Percentiles rank a stretch among this genome's conserved stretches.
Evolutionary conservation across 179 eudicot genomes (phyloP).

Genomic region (Sideroxylon spinosum): DNA sequence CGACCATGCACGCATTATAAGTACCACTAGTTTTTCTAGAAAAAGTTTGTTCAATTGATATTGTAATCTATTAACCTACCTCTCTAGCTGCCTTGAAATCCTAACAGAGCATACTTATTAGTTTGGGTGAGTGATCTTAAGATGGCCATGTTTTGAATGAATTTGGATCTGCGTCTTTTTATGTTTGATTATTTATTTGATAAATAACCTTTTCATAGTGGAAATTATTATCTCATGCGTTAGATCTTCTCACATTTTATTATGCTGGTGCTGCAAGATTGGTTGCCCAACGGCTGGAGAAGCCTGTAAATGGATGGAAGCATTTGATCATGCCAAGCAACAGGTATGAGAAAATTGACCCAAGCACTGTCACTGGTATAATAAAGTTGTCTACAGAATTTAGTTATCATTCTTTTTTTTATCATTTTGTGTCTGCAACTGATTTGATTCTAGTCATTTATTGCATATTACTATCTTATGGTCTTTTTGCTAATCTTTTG

Average conservation of each 20-base stretch:
- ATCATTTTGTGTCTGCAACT: background rate
- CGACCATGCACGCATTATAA: no score
- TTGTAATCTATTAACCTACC: background rate
- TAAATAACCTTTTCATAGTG: background rate
- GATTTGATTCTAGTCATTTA: no score
- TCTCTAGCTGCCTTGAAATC: conserved; percentile 9
- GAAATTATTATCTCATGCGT: conserved; percentile 3
- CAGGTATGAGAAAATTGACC: conserved; percentile 42
- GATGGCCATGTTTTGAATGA: background rate
- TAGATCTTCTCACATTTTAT: background rate
- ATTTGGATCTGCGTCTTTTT: background rate
- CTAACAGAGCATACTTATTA: background rate
- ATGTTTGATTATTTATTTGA: background rate
- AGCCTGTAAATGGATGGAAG: conserved; percentile 84
- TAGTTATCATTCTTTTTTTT: background rate
- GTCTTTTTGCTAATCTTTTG: background rate
- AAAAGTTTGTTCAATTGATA: background rate
- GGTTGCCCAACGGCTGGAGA: conserved; percentile 92
- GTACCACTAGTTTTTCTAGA: no score
- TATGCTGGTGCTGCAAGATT: conserved; percentile 48
- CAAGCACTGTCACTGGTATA: background rate
- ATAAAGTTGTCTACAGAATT: conserved; percentile 4
- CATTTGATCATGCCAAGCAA: conserved; percentile 92
- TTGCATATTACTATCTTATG: background rate
- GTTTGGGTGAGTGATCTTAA: background rate